phyloP scores from a whole-genome alignment of 768 basidiomycete genomes.

The Boletus rufocinnamomeus region DNA sequence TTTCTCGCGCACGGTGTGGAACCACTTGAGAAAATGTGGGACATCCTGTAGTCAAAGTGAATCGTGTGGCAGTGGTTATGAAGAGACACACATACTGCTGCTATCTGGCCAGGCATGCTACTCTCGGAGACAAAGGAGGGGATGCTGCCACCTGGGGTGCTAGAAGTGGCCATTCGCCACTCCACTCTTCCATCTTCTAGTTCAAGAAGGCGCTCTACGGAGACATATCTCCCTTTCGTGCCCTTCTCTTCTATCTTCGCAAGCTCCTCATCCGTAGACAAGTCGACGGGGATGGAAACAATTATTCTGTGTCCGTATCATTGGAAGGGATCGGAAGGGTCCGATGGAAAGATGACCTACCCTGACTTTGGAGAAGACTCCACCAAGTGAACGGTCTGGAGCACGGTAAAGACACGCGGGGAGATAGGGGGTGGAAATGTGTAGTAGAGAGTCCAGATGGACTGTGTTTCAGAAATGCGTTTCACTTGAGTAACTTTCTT shows the following conservation, averaged over 20 bases:
- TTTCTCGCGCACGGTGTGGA: constrained; percentile 39
- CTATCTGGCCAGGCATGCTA: constrained; percentile 62
- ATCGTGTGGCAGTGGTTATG: not conserved
- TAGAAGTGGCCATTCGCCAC: constrained; percentile 82
- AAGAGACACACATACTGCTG: constrained; percentile 43
- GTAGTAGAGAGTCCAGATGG: constrained; percentile 74
- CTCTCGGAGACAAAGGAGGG: constrained; percentile 64
- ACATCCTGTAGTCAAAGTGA: constrained; percentile 54
- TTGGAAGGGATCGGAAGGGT: not conserved
- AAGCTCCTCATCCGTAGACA: constrained; percentile 57
- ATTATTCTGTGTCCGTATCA: constrained; percentile 28
- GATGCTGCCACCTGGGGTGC: constrained; percentile 68
- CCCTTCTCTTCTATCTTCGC: constrained; percentile 63
- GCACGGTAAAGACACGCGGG: constrained; percentile 73
- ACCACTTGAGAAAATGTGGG: constrained; percentile 70
- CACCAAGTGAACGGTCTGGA: constrained; percentile 61
- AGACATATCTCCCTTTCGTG: constrained; percentile 66
- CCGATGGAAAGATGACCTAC: constrained; percentile 39
- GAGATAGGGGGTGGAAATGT: constrained; percentile 70
- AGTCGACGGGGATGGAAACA: constrained; percentile 70
- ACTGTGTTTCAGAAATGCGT: constrained; percentile 60
- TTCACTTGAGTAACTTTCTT: constrained; percentile 64
- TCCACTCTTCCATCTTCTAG: constrained; percentile 64
- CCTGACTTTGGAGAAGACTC: constrained; percentile 55
- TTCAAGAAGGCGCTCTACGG: constrained; percentile 66